Percentiles rank a stretch among this genome's conserved stretches.
Conservation (phyloP, 2,329 filamentous ascomycete genomes). For the Atkinsonella hypoxylon region DNA sequence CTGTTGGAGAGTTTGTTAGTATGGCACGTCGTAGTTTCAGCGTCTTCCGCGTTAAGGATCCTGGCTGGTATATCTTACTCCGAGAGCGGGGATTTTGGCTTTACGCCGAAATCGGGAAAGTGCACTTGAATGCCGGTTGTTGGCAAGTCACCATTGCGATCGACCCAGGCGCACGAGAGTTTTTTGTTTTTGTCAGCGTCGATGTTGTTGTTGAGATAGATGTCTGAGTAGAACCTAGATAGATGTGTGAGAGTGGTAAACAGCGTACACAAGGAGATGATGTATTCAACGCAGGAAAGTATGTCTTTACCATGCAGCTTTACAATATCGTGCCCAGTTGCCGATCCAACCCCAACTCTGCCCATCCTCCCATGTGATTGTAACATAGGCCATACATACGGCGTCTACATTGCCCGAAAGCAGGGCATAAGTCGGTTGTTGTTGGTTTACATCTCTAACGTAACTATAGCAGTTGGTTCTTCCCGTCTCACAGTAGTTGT, state of each 20-base stretch:
- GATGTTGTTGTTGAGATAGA: not conserved
- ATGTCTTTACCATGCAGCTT: not conserved
- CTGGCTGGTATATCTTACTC: not conserved
- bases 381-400: not conserved
- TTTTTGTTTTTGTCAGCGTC: not conserved
- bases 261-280: not conserved
- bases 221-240: constrained; percentile 1
- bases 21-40: not conserved
- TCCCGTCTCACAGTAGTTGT: not conserved
- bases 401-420: not conserved
- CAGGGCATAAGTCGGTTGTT: not conserved
- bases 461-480: not conserved
- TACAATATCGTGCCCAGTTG: not conserved
- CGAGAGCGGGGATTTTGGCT: rapidly evolving
- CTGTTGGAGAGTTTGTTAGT: not conserved
- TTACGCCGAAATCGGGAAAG: not conserved
- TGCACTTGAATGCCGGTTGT: not conserved
- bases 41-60: not conserved
- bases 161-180: not conserved
- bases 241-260: not conserved
- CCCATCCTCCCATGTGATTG: not conserved
- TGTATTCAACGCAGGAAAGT: not conserved
- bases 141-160: not conserved
- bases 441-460: not conserved
- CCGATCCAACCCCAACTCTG: not conserved